These are phyloP conservation scores for Saturnispora ahearnii DNA, from an alignment of 805 yeast genomes.

Conservation along the genomic window DNA sequence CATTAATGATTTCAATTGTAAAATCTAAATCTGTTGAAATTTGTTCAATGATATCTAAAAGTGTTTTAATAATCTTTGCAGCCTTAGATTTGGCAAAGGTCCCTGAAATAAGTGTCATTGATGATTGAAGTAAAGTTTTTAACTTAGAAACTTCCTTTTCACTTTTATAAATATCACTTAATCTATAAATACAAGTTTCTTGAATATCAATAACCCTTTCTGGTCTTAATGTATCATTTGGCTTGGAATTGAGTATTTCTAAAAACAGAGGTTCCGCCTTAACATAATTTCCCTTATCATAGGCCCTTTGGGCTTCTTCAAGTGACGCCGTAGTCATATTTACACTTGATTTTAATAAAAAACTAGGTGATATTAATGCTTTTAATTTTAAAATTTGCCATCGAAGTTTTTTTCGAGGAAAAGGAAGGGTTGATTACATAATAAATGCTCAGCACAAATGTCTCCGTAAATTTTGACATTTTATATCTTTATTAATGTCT, in stretches of 20 bases:
- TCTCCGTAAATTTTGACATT: not conserved
- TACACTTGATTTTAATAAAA: not conserved
- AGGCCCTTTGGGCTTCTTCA: conserved; percentile 55
- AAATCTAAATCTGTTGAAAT: conserved; percentile 48
- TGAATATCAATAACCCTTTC: conserved; percentile 43
- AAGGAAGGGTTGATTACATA: not conserved
- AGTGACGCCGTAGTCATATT: conserved; percentile 30
- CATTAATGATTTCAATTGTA: conserved; percentile 66
- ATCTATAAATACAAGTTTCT: conserved; percentile 64
- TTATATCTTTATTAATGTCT: not conserved
- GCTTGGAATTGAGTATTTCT: conserved; percentile 33
- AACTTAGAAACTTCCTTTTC: conserved; percentile 43
- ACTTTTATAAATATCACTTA: conserved; percentile 62
- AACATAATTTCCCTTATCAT: conserved; percentile 36
- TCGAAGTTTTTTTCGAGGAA: not conserved
- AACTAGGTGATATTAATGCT: not conserved
- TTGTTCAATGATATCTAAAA: conserved; percentile 69
- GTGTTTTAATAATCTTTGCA: conserved; percentile 75
- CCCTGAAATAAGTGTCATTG: conserved; percentile 51
- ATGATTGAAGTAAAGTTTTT: conserved; percentile 51
- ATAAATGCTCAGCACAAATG: conserved; percentile 3
- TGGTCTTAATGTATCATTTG: conserved; percentile 13
- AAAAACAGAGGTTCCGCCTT: conserved; percentile 56
- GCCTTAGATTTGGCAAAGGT: conserved; percentile 88
- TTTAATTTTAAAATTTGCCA: conserved; percentile 2